phyloP scores from a whole-genome alignment of 78 protist species.

The Tieghemostelium lacteum region DNA sequence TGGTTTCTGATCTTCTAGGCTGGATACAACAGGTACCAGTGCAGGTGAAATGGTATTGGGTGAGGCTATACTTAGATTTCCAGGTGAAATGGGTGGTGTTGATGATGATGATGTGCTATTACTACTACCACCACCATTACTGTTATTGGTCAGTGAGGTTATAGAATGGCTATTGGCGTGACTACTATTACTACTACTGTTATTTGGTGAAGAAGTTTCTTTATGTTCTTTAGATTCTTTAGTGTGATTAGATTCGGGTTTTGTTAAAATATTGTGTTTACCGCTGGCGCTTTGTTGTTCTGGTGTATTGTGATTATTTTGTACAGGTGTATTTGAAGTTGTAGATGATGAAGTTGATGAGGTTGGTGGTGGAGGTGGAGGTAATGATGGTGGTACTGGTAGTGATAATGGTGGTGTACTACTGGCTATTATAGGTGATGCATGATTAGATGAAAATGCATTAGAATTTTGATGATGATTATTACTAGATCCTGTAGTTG shows the following conservation, averaged over 20 bases:
- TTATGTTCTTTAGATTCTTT: neutral
- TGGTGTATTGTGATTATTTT: neutral
- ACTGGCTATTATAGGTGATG: no score
- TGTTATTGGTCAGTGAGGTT: conserved; percentile 8
- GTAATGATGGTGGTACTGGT: neutral
- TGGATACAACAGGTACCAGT: conserved; percentile 41
- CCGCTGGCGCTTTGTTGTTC: no score
- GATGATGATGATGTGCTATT: conserved; percentile 21
- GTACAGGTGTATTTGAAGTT: neutral
- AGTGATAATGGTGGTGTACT: neutral
- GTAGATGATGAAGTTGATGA: neutral
- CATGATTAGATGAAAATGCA: no score
- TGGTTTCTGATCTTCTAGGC: conserved; percentile 34
- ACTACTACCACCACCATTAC: conserved; percentile 4
- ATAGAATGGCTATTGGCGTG: neutral
- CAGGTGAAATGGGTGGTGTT: conserved; percentile 74
- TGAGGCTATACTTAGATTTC: neutral
- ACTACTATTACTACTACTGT: conserved; percentile 6
- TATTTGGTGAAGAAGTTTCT: no score
- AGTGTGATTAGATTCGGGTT: neutral
- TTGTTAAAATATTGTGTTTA: no score
- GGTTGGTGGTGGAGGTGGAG: neutral
- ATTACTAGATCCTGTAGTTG: conserved; percentile 41
- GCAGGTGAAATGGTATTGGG: conserved; percentile 21
- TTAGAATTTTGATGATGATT: conserved; percentile 76